Conservation (phyloP, 192 early-diverging fungal genomes). For the Powellomyces hirtus region DNA sequence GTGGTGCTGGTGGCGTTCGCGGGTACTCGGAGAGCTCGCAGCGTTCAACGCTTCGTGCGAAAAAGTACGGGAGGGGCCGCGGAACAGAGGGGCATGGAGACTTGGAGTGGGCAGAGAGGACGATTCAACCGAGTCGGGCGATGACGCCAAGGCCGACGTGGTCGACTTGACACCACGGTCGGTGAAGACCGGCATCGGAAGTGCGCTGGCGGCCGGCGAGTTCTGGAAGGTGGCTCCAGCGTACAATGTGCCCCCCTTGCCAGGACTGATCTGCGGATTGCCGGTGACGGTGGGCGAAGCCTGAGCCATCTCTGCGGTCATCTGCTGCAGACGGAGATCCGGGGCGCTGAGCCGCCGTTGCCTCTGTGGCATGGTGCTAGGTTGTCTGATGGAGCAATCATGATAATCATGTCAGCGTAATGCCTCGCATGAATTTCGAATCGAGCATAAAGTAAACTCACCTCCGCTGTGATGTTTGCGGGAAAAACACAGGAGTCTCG, state of each 20-base stretch:
- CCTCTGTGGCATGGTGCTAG: not conserved
- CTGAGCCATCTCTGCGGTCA: not conserved
- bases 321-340: constrained; percentile 24
- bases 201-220: constrained; percentile 41
- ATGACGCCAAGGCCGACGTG: not conserved
- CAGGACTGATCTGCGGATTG: not conserved
- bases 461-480: constrained; percentile 5
- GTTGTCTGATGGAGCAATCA: not conserved
- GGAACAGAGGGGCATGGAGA: not conserved
- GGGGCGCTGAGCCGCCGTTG: constrained; percentile 24
- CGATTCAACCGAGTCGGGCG: constrained; percentile 4
- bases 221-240: constrained; percentile 57
- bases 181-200: constrained; percentile 51
- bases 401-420: not conserved
- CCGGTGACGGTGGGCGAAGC: not conserved
- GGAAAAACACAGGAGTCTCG: not conserved
- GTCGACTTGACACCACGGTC: not conserved
- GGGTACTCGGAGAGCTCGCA: not conserved
- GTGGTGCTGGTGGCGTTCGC: not conserved
- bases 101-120: constrained; percentile 21
- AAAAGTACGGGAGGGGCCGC: constrained; percentile 3
- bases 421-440: not conserved
- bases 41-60: constrained; percentile 18
- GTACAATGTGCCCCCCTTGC: constrained; percentile 27
- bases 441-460: not conserved